Evolutionary conservation across 2,329 filamentous ascomycete species (phyloP), one percentile per base, ranked within the genome.

Genomic region (Thermothelomyces thermophilus): DNA sequence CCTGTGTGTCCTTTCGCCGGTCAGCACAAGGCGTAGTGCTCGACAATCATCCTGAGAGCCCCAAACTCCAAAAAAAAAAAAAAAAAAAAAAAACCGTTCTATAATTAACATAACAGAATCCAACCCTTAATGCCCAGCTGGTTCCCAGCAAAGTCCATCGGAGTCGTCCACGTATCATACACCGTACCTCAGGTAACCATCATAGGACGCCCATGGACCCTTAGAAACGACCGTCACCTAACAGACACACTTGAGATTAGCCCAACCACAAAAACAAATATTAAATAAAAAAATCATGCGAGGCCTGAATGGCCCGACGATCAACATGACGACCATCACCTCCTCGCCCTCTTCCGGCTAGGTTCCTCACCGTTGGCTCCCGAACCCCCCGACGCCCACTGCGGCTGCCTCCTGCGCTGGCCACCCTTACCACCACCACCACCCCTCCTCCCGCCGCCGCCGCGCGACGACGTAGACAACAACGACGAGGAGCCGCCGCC

Each of bases 281-380:
- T n/a, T n/a, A n/a, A n/a, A n/a, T n/a, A n/a, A n/a, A n/a, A n/a
- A n/a, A n/a, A n/a, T n/a, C n/a, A n/a, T n/a, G n/a, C n/a, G n/a
- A n/a, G n/a, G n/a, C n/a, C n/a, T n/a, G n/a, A n/a, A n/a, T n/a
- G 13, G 33, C 13, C 13, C 10, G n/a, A 7, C 35, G 17, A 16
- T 7, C 19, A 24, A 11, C 19, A 11, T 17, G 17, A 43, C 39
- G 3, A 43, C 45, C 1, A 22, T 46, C 47, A 52, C 34, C 46
- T 3, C 26, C 48, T 50, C 26, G 51, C 46, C 43, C 51, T 41
- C 49, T 57, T 57, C 34, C 41, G 51, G 11, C 42, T 50, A 8
- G 50, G 55, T 37, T 55, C 52, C 39, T 51, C 50, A 46, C 46
- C 37, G 37, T 46, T 37, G 22, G 22, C 14, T 43, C 28, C 43